Conservation (phyloP, 176 grass and related monocot species). For the Sorghum bicolor region DNA sequence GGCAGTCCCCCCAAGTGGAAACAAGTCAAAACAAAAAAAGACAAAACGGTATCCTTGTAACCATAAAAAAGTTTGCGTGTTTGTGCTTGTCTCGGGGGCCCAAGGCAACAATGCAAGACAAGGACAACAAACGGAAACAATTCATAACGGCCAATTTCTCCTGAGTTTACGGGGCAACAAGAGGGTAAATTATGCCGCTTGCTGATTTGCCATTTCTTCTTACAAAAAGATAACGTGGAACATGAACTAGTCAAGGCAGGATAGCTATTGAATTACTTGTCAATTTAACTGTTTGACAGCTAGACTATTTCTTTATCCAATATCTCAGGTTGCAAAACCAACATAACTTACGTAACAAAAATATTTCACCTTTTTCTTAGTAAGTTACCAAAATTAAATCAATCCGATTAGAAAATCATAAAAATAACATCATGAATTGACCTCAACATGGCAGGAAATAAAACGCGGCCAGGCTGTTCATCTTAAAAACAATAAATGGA, state of each 20-base stretch:
- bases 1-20: not conserved
- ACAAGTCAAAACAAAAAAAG: constrained; percentile 4
- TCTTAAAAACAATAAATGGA: not conserved
- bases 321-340: not conserved
- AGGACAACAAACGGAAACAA: constrained; percentile 17
- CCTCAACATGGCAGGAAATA: not conserved
- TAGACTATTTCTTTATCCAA: constrained; percentile 7
- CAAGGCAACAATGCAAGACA: constrained; percentile 21
- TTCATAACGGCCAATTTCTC: constrained; percentile 14
- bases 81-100: not conserved
- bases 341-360: not conserved
- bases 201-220: not conserved
- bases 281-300: not conserved
- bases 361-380: not conserved
- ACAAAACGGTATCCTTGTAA: not conserved
- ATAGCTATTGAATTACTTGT: constrained; percentile 9
- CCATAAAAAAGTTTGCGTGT: not conserved
- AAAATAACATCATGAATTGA: not conserved
- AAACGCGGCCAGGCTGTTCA: not conserved
- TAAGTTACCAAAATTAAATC: not conserved
- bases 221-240: not conserved
- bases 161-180: constrained; percentile 14
- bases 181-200: not conserved
- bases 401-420: not conserved
- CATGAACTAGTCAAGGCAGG: constrained; percentile 22